phyloP scores from a whole-genome alignment of 305 asterid species.

The Fraxinus velutina region DNA sequence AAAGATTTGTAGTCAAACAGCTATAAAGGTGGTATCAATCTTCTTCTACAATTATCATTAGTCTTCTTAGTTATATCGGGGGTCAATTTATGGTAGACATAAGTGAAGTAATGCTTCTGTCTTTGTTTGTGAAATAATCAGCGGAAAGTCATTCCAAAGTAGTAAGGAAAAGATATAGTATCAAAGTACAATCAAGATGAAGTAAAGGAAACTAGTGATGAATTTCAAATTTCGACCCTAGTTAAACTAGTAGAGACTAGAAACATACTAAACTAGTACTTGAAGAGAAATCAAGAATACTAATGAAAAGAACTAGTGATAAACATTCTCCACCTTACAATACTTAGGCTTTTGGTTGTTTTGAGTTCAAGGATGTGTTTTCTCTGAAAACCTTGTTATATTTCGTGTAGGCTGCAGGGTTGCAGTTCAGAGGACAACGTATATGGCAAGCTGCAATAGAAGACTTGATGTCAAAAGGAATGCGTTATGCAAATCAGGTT shows the following conservation, averaged over 20 bases:
- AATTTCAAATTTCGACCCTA: not conserved
- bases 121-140: not conserved
- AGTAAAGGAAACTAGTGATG: not conserved
- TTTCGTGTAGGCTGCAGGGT: constrained; percentile 42
- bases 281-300: not conserved
- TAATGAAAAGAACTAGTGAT: not conserved
- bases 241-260: not conserved
- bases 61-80: not conserved
- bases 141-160: not conserved
- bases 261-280: not conserved
- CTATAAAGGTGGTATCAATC: not conserved
- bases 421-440: constrained; percentile 65
- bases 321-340: not conserved
- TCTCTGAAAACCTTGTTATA: not conserved
- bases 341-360: not conserved
- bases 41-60: not conserved
- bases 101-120: not conserved
- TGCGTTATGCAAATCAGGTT: constrained; percentile 53
- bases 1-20: not conserved
- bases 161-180: not conserved
- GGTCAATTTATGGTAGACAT: not conserved
- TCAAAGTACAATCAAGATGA: not conserved
- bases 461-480: constrained; percentile 58
- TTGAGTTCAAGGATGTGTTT: not conserved
- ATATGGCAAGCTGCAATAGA: constrained; percentile 56